Conservation (phyloP, 2,329 filamentous ascomycete species). For the Alternaria arbusti region DNA sequence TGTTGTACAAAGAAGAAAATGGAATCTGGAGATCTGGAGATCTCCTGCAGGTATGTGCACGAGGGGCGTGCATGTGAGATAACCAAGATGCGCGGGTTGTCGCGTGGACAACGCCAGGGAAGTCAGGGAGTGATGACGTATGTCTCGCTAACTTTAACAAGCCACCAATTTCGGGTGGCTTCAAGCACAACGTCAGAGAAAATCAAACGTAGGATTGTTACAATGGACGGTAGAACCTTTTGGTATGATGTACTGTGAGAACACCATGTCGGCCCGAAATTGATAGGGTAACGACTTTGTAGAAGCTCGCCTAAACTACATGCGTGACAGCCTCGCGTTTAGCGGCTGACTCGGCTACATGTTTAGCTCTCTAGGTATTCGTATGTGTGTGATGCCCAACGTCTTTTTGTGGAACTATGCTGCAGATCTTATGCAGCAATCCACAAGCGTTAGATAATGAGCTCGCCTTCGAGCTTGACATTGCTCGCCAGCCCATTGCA, state of each 20-base stretch:
- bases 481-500: neutral
- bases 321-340: neutral
- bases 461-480: too few species aligned
- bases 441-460: neutral
- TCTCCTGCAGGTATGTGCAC: neutral
- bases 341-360: neutral
- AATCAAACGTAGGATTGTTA: neutral
- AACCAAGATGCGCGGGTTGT: constrained; percentile 5
- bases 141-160: neutral
- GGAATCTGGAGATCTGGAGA: neutral
- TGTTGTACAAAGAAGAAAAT: neutral
- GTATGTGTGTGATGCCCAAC: neutral
- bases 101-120: constrained; percentile 8
- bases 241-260: neutral
- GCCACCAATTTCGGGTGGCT: constrained; percentile 1
- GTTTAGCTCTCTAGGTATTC: neutral
- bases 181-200: neutral
- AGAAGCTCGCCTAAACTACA: neutral
- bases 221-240: too few species aligned
- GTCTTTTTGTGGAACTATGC: neutral
- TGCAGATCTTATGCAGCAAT: neutral
- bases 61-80: constrained; percentile 9
- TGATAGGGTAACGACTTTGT: neutral
- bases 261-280: neutral
- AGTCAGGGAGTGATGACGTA: constrained; percentile 13